Conservation (phyloP, 2,329 filamentous ascomycete genomes). For the Pseudogymnoascus sp. region DNA sequence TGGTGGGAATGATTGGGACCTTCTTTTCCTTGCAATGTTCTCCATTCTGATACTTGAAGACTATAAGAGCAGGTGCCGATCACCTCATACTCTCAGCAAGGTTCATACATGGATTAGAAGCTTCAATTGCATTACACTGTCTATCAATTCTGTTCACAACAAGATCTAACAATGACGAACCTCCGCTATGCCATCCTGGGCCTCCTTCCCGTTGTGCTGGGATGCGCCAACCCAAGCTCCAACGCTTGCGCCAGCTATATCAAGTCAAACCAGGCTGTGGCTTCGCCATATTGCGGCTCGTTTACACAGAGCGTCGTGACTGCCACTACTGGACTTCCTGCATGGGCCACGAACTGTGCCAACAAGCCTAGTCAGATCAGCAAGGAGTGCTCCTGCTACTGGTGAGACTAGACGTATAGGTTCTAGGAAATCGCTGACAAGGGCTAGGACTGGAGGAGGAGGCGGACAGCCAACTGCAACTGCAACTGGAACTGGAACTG, state of each 20-base stretch:
- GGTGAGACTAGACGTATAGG: background rate
- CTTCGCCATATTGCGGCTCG: background rate
- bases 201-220: background rate
- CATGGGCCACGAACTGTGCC: background rate
- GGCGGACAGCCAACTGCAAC: background rate
- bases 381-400: background rate
- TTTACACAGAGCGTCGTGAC: background rate
- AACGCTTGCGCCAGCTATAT: background rate
- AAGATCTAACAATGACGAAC: background rate
- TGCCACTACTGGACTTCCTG: background rate
- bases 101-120: conserved; percentile 7
- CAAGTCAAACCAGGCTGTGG: background rate
- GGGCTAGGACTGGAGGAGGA: background rate
- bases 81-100: background rate
- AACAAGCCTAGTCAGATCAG: background rate
- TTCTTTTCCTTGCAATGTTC: background rate
- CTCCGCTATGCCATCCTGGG: background rate
- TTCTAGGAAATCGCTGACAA: background rate
- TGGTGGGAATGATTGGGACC: background rate
- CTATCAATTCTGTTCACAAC: background rate
- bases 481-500: background rate
- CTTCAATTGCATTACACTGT: background rate
- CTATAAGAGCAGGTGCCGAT: background rate
- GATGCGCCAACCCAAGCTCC: background rate
- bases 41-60: background rate